Evolutionary conservation across 2,329 filamentous ascomycete genomes (phyloP).

Genomic region (Fusarium succisae): DNA sequence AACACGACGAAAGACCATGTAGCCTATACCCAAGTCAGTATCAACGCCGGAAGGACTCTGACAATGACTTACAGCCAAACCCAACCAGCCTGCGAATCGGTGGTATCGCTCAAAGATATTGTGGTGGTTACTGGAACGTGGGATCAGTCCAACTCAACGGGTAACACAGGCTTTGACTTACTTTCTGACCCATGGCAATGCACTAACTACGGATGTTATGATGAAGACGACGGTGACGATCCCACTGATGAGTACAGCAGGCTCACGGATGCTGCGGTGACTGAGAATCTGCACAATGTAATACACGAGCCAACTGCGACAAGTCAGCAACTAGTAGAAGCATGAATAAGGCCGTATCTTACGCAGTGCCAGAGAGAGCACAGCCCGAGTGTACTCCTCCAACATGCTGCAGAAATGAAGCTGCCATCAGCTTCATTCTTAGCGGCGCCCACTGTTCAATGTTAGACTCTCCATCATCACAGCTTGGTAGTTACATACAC

Average conservation of each 20-base stretch:
- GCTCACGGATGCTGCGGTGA: neutral
- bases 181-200: conserved; percentile 1
- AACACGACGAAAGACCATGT: neutral
- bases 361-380: neutral
- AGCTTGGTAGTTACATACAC: neutral
- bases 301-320: neutral
- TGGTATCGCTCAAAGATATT: neutral
- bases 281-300: neutral
- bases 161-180: accelerated
- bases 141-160: accelerated
- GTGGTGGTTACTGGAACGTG: neutral
- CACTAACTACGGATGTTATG: neutral
- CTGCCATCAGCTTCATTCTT: neutral
- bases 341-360: accelerated
- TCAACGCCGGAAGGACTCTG: accelerated
- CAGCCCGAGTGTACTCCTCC: neutral
- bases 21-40: neutral
- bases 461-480: neutral
- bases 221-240: neutral
- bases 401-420: neutral
- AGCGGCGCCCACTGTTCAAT: neutral
- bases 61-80: neutral
- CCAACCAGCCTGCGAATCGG: neutral
- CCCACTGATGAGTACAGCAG: neutral
- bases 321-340: neutral